Conservation (phyloP, 768 basidiomycete species). For the Tricholoma bakamatsutake region DNA sequence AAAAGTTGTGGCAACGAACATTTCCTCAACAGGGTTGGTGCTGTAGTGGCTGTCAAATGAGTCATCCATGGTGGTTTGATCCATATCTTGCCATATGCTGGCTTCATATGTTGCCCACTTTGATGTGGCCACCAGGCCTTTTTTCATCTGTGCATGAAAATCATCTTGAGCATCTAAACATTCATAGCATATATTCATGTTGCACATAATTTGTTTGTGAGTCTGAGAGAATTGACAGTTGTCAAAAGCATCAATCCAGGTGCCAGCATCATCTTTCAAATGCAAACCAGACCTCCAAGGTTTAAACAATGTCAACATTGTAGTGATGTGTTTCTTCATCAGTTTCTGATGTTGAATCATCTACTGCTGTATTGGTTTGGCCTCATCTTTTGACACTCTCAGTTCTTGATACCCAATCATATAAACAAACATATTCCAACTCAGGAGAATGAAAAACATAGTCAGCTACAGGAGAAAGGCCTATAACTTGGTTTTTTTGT, state of each 20-base stretch:
- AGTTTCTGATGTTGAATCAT: neutral
- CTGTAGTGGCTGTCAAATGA: neutral
- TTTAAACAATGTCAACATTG: slow-evolving; percentile 6
- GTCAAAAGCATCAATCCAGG: slow-evolving; percentile 13
- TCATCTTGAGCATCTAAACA: slow-evolving; percentile 27
- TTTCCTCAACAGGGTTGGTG: neutral
- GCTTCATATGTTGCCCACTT: neutral
- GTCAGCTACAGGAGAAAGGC: slow-evolving; percentile 16
- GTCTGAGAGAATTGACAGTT: slow-evolving; percentile 2
- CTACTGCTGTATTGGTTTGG: neutral
- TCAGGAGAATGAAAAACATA: slow-evolving; percentile 11
- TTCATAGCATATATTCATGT: slow-evolving; percentile 23
- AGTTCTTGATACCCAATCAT: slow-evolving; percentile 15
- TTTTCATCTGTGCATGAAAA: slow-evolving; percentile 14
- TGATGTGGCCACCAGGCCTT: neutral
- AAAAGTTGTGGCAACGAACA: neutral
- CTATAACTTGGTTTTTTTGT: slow-evolving; percentile 12
- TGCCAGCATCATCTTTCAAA: slow-evolving; percentile 7
- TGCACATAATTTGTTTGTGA: slow-evolving; percentile 16
- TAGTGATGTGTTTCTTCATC: no score
- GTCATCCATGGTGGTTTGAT: neutral
- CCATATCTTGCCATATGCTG: neutral
- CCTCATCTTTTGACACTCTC: neutral
- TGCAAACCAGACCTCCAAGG: slow-evolving; percentile 16
- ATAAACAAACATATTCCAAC: slow-evolving; percentile 11